Base-by-base conservation (phyloP, 768 basidiomycete genomes). In the Hypholoma sublateritium region DNA sequence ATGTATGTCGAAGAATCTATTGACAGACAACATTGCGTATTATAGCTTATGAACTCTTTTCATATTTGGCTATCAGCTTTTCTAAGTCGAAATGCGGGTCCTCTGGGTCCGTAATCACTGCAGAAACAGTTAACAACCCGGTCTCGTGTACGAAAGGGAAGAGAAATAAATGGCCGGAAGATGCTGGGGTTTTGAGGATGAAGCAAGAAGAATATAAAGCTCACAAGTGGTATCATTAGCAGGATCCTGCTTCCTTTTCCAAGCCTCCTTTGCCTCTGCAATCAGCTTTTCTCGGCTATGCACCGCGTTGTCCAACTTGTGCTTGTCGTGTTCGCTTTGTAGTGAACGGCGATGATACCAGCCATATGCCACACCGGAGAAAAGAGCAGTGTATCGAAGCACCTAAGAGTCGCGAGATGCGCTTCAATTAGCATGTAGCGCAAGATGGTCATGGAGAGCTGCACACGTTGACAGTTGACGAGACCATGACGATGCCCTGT, bases 51-150 rank as follows among this genome's bases (percentile, higher is more conserved):
- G 77, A 82, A 64, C 84, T 84, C 69, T 80, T 84, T 74, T 91
- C 91, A 81, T 85, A 87, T 69, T 86, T 84, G 43, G 80, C 79
- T 70, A 92, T 67, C 58, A 97, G 75, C 74, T 93, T 93, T 81
- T 98, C 96, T 70, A 98, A 80, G 80, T 98, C 95, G 75, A 98
- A 99, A 62, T 84, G 86, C 52, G 96, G 93, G 74, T 98, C 88
- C 65, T 98, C 96, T 41, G 95, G 92, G 80, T 99, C 86, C 62
- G 93, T 89, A 62, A 97, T 79, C 63, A 96, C 95, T 95, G 73
- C 37, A 53, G 45, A 53, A 60, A 36, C 35, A 7, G 56, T 66
- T 37, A 63, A 62, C 45, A 56, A 14, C 24, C 5, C 39, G 56
- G 47, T 22, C 52, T 41, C 22, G 25, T 7, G 46, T 36, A 35